Evolutionary conservation across 495 filamentous ascomycete species (phyloP), one percentile per base, ranked within the genome.

Genomic region (Daldinia loculata): DNA sequence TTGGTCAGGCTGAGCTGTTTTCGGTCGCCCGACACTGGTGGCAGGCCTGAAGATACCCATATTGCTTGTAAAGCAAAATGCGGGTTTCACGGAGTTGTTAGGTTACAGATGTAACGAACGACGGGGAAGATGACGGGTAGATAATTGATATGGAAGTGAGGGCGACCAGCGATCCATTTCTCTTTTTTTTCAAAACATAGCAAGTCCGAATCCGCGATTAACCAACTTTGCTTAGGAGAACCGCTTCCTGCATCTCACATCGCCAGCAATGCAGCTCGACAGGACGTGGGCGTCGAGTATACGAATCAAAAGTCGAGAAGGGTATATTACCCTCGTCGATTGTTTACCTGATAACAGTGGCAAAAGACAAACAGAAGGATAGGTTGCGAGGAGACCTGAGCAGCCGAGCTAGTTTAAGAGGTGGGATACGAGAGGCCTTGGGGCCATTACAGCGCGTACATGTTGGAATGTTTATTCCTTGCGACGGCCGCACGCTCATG

Each of bases 11-110:
- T 76, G 71, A 53, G 61, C 80, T 27, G 80, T 64, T 75, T 81
- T 83, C 74, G 76, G 74, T 63, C 80, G 80, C 75, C 77, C 77
- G 51, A 77, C 67, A 39, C 67, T 76, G 64, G 81, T 76, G 27
- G 75, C 66, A 59, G 81, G 77, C 66, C 80, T 82, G 64, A 81
- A 76, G 60, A 83, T 58, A 70, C 74, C 70, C 75, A 77, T 77
- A 26, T 27, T 71, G 63, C 41, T 52, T 32, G 8, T 14, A 29
- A 36, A 58, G 27, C 38, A 52, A 38, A 24, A 15, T 39, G 36
- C n/a, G 59, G 14, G 12, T 61, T 68, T 72, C 48, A 61, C 63
- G 53, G 29, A 59, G 45, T 61, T 53, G 56, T 59, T 62, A 22
- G 53, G 53, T 59, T 71, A 32, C 55, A 60, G 26, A 45, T 36